A percentile compares a stretch with the other conserved stretches of the same genome.
Conservation (phyloP, 345 rosid genomes). For the Eucalyptus camaldulensis region DNA sequence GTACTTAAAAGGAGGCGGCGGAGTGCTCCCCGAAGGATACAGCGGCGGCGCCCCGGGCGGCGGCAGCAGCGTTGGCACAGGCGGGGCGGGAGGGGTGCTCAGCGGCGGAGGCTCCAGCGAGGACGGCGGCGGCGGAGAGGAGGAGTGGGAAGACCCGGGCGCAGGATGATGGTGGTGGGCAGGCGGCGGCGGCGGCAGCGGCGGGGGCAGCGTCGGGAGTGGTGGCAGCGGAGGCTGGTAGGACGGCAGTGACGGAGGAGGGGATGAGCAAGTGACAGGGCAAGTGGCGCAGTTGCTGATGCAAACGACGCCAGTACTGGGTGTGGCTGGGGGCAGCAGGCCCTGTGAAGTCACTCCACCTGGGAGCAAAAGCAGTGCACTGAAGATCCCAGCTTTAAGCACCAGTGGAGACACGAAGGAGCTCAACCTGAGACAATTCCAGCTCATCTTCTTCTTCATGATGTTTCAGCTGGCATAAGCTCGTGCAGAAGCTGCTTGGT, state of each 20-base stretch:
- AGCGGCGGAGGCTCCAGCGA: background rate
- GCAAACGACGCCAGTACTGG: conserved; percentile 3
- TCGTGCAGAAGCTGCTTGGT: background rate
- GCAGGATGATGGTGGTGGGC: conserved; percentile 6
- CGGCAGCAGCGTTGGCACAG: background rate
- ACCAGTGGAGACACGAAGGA: background rate
- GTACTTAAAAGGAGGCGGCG: conserved; percentile 37
- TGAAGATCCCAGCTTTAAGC: background rate
- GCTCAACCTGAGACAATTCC: background rate
- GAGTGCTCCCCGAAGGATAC: conserved; percentile 1
- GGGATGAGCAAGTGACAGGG: conserved; percentile 22
- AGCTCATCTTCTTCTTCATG: background rate
- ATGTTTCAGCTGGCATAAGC: background rate
- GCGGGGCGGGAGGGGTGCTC: background rate
- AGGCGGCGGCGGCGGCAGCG: background rate
- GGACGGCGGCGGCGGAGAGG: conserved; percentile 11
- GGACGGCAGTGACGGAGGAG: background rate
- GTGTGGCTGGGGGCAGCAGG: background rate
- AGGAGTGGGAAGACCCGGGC: background rate
- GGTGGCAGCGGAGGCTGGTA: background rate
- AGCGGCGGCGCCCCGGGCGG: background rate
- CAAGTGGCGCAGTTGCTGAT: conserved; percentile 26
- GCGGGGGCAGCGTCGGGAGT: conserved; percentile 4
- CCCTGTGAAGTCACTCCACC: background rate
- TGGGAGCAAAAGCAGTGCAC: background rate